Evolutionary conservation across 169 alveolate species (phyloP), one percentile per base, ranked within the genome.

Genomic region (Eimeria zaria): DNA sequence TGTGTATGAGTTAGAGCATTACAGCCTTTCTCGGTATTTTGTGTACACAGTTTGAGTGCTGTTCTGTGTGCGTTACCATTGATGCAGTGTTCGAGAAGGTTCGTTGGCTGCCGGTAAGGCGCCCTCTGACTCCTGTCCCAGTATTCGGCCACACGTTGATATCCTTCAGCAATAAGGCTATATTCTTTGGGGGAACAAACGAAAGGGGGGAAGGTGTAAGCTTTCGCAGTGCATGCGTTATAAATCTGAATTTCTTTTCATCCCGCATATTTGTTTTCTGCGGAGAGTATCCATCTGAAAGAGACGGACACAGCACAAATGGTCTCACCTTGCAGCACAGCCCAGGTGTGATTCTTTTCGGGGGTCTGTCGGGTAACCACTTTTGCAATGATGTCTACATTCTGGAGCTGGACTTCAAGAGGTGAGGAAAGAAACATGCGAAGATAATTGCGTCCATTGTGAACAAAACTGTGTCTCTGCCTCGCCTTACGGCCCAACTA

Each of bases 221-320:
- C 91, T 97, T 98, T 84, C 97, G 97, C 91, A 97, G 96, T 46
- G 98, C 99, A 8, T 98, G 97, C 96, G 97, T 98, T 33, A 95
- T 98, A 41, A 98, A 98, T 97, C 97, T 98, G 62, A 97, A 97
- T 48, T 98, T 98, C 96, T 98, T 97, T 95, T 98, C 98, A 78
- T 97, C 98, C 62, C 98, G 98, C 88, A 97, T 95, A 93, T 96
- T 98, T 60, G 97, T 97, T 55, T 95, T 98, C 76, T 95, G 98
- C 36, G 99, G 99, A 8, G 98, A 97, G 33, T 91, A 95, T 39
- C 99, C 99, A 16, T 95, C 98, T 36, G 98, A 97, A 83, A 87
- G 99, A 71, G 99, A 98, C 83, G 98, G 99, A 14, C 98, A 98
- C 95, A 97, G 98, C 64, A 96, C 98, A n/a, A 98, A 98, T 95